Evolutionary conservation across 352 stramenopile species (phyloP), one percentile per base, ranked within the genome.

Genomic region (Thalassiosira mediterranea): DNA sequence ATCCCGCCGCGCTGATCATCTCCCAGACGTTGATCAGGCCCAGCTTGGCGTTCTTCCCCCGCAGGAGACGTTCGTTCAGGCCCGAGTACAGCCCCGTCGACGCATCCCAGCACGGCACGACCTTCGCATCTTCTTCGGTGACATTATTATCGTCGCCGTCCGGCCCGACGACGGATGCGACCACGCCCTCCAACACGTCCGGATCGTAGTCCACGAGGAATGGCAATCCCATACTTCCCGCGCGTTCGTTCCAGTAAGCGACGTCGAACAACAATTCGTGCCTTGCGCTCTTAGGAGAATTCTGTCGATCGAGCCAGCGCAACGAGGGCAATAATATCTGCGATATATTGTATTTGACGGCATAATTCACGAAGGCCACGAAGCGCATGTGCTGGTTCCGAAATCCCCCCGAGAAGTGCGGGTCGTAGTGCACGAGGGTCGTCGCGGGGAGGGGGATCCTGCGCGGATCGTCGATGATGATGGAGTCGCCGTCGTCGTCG

Each of bases 231-330:
- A 71, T 31, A 2, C 53, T 44, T 0, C 42, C 31, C 29, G 64
- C 65, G 5, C 52, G 70, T 21, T 42, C 40, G 68, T 91, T 91
- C 85, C 85, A 91, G 59, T 83, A 78, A 7, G 69, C 21, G 0
- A 91, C 76, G 76, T 91, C 85, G 67, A 91, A 89, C 0, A 91
- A 26, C 13, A 79, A 57, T 21, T 88, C 73, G 59, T 87, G 79
- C 8, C 29, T 58, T n/a, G 86, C 68, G 0, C 79, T 76, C 59
- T 81, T 25, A 21, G 8, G 13, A 8, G n/a, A 48, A 38, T 57
- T 53, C 13, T 75, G 68, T 31, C 51, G 25, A 63, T 77, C 58
- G 17, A 59, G 19, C 76, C 79, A 91, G 10, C 78, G 44, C 11
- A 89, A 2, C 5, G 71, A 81, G 8, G 84, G 81, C 10, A 91